Evolutionary conservation across 108 stramenopile species (phyloP).

Genomic region (Asterionellopsis glacialis): DNA sequence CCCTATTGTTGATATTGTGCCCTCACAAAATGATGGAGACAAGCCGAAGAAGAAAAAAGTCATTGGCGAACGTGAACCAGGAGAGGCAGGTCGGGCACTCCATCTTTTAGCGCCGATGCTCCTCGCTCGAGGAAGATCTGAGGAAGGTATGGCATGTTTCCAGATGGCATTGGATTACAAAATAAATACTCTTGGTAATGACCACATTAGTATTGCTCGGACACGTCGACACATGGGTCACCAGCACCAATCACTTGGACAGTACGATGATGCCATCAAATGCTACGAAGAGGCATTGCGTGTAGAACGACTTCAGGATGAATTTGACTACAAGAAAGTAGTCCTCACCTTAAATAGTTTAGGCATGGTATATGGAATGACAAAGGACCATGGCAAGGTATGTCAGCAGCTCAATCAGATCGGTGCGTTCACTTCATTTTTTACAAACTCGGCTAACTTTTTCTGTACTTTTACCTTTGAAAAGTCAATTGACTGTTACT

Average conservation of each 20-base stretch:
- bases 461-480: not conserved
- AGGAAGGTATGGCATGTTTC: not conserved
- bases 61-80: slow-evolving; percentile 1
- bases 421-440: not conserved
- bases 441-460: not conserved
- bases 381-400: slow-evolving; percentile 1
- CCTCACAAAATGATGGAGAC: not conserved
- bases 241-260: not conserved
- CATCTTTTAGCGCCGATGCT: slow-evolving; percentile 4
- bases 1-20: not conserved
- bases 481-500: not conserved
- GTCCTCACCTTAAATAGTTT: slow-evolving; percentile 6
- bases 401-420: not conserved
- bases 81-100: slow-evolving; percentile 6
- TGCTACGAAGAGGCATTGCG: slow-evolving; percentile 6
- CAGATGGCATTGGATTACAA: slow-evolving; percentile 1
- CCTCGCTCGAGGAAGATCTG: not conserved
- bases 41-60: not conserved
- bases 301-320: slow-evolving; percentile 1
- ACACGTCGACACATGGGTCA: slow-evolving; percentile 9
- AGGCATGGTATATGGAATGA: slow-evolving; percentile 4
- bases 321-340: slow-evolving; percentile 1
- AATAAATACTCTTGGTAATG: not conserved
- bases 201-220: slow-evolving; percentile 1
- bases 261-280: slow-evolving; percentile 1